Percentiles rank a stretch among this genome's conserved stretches.
These are phyloP conservation scores for Hamigera avellanea DNA, from an alignment of 495 filamentous ascomycete species.

Conservation along the genomic window DNA sequence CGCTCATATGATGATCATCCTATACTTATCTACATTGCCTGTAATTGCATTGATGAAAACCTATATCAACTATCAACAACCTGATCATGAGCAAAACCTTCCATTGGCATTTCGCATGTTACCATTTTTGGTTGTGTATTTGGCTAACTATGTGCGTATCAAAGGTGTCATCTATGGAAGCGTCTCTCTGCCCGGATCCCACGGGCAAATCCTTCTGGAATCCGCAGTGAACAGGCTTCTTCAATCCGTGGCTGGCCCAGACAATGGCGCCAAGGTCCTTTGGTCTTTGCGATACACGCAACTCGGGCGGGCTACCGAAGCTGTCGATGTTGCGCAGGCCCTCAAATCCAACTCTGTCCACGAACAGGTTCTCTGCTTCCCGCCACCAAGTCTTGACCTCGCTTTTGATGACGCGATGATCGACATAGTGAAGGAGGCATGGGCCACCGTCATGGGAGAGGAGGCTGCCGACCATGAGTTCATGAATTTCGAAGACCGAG, in stretches of 20 bases:
- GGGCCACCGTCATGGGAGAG: constrained; percentile 48
- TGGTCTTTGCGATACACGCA: constrained; percentile 58
- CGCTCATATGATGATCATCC: constrained; percentile 64
- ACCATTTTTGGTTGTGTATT: too few species aligned
- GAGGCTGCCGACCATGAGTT: constrained; percentile 39
- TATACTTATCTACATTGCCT: constrained; percentile 99
- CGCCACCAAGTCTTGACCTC: constrained; percentile 45
- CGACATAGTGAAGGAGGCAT: constrained; percentile 48
- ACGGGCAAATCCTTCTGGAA: constrained; percentile 33
- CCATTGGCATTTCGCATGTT: too few species aligned
- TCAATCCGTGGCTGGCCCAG: constrained; percentile 19
- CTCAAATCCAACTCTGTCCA: constrained; percentile 11
- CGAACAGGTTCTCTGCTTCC: constrained; percentile 30
- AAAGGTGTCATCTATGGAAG: constrained; percentile 67
- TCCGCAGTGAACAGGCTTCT: constrained; percentile 46
- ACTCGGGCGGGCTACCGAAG: constrained; percentile 13
- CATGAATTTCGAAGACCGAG: constrained; percentile 47
- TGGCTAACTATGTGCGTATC: constrained; percentile 31
- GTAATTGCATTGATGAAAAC: constrained; percentile 73
- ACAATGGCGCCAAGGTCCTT: constrained; percentile 28
- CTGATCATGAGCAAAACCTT: constrained; percentile 74
- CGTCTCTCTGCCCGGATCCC: constrained; percentile 21
- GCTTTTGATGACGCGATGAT: constrained; percentile 58
- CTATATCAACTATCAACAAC: constrained; percentile 71
- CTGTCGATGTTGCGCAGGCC: constrained; percentile 5